Evolutionary conservation across 1,139 yeast species (phyloP), one percentile per base, ranked within the genome.

Genomic region (Williopsis jadinii): DNA sequence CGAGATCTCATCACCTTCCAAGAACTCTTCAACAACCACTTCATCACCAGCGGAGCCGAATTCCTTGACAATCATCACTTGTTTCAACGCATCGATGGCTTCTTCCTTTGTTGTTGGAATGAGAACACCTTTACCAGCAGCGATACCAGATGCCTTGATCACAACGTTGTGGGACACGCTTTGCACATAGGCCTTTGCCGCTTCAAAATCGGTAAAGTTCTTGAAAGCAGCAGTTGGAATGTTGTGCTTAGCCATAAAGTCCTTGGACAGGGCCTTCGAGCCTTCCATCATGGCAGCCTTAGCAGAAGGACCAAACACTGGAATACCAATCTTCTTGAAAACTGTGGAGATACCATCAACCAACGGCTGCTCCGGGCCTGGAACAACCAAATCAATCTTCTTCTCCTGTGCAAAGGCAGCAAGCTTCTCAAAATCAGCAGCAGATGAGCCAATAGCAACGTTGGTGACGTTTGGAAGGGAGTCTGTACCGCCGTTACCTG

Each of bases 281-380:
- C 98, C 98, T 66, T 94, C 99, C 92, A 94, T 84, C 37, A 70
- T 68, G 9, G 99, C 97, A 47, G 98, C 98, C 56, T 75, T 74
- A 35, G 76, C 83, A 35, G 87, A 77, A 27, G 99, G 99, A 9
- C 98, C 99, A 66, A 94, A 94, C 27, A 90, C 96, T 32, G 97
- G 95, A 48, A 94, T 81, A 52, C 98, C 98, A 42, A 84, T 83
- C 43, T 71, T 71, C 44, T 69, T 49, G 71, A 92, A 90, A 40
- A 71, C 68, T 19, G 80, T 66, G 30, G 90, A 65, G 46, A 92
- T 80, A 37, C 99, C 99, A 58, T 92, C 97, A 33, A 92, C 97
- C 49, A 94, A 71, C 34, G 98, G 98, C 64, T 88, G 96, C 66
- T 94, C 99, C n/a, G 99, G 98, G 35, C 99, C 99, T 32, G 98